Evolutionary conservation across 2,329 filamentous ascomycete species (phyloP), one percentile per base, ranked within the genome.

Genomic region (Exutisphaerella laricina): DNA sequence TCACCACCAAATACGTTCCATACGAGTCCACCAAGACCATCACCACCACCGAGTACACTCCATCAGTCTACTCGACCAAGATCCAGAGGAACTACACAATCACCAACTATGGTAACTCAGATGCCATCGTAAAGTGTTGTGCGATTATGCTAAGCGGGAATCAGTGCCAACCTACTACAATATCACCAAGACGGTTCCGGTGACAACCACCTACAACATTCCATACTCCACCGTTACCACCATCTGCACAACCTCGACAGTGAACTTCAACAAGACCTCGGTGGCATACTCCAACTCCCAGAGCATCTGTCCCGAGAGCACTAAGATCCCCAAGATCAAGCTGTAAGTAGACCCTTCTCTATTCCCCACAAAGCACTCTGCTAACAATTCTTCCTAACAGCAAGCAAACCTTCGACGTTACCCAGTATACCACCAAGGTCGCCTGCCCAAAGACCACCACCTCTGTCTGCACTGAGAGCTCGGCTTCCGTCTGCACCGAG

Each of bases 181-280:
- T 14, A 31, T 45, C 38, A 50, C 48, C 34, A 47, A 42, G 43
- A 47, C 44, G 9, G 33, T 46, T 12, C 46, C 46, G 25, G 16
- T 35, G 28, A 47, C 44, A 5, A 47, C 37, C 20, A 50, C 44
- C 17, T 28, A 47, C 44, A 50, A 44, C 6, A 38, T 47, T n/a
- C 48, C 48, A 37, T 45, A 47, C 39, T 28, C 29, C 29, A 39
- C 38, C 23, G 45, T 42, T 10, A 41, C 23, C 7, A 39, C 46
- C 18, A 36, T 50, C 18, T 50, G 48, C 48, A 45, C 46, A 30
- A 50, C 48, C 18, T 43, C 34, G n/a, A 38, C 48, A 14, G 39
- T 46, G 34, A 13, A 17, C 13, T 50, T 39, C 37, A 36, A 43
- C 41, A 50, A 45, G 14, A 47, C 48, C 2, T 39, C 28, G 25